These are phyloP conservation scores for Quercus bicolor DNA, from an alignment of 306 rosid species.

Conservation along the genomic window DNA sequence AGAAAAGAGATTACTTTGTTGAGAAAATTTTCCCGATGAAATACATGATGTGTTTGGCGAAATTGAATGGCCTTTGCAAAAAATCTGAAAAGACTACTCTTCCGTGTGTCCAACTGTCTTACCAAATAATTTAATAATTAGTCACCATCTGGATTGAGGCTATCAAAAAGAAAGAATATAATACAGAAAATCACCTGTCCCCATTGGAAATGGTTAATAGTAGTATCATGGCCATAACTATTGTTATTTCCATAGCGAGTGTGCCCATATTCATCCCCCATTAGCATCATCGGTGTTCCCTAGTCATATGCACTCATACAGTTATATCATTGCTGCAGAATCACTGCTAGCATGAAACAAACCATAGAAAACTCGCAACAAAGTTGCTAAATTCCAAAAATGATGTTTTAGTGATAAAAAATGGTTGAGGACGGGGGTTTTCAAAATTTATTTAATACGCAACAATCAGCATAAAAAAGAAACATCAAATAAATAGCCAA, in stretches of 20 bases:
- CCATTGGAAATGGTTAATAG: slow-evolving; percentile 82
- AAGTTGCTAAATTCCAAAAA: background rate
- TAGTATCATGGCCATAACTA: slow-evolving; percentile 87
- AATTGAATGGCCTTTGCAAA: slow-evolving; percentile 70
- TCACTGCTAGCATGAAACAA: slow-evolving; percentile 19
- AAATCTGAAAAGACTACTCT: slow-evolving; percentile 71
- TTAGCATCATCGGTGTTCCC: slow-evolving; percentile 98
- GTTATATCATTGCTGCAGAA: slow-evolving; percentile 14
- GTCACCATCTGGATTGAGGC: slow-evolving; percentile 16
- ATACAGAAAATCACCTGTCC: slow-evolving; percentile 42
- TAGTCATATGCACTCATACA: slow-evolving; percentile 38
- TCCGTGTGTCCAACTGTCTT: slow-evolving; percentile 62
- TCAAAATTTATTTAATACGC: background rate
- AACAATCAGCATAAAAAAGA: background rate
- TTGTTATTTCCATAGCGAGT: slow-evolving; percentile 92
- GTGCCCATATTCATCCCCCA: slow-evolving; percentile 98
- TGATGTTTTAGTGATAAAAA: background rate
- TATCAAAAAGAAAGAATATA: slow-evolving; percentile 11
- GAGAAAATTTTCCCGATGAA: slow-evolving; percentile 64
- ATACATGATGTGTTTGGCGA: slow-evolving; percentile 48
- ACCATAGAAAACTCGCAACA: slow-evolving; percentile 12
- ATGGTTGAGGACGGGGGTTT: background rate
- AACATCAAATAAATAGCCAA: background rate
- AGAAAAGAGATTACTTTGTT: slow-evolving; percentile 46
- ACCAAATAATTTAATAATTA: slow-evolving; percentile 19